Evolutionary conservation across 1,284 basidiomycete species (phyloP), one percentile per base, ranked within the genome.

Genomic region (Puccinia novopanici): DNA sequence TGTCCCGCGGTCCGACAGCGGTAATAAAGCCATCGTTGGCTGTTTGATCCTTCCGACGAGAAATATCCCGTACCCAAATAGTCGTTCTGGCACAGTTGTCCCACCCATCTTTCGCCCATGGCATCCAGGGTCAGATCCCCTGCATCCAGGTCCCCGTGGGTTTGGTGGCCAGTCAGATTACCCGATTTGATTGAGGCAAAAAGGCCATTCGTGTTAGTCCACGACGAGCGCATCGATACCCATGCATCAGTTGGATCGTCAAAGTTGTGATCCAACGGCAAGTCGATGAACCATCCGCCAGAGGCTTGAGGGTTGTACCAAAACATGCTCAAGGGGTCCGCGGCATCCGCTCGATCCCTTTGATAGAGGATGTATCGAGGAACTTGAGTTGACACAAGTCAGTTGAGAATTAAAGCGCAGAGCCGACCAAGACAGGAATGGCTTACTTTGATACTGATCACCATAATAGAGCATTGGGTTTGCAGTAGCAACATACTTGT

Each of bases 51-150:
- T 83, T 85, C 85, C 37, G 68, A 67, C 80, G 81, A 77, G 50
- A 86, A 86, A 83, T 86, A 86, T 68, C 84, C 84, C 37, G 82
- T 82, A 6, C 84, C 89, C 54, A 89, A 87, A 86, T 98, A 98
- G 86, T 98, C 90, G 48, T 89, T 94, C 10, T 91, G 93, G 27
- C 96, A 96, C 71, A 95, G 90, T 85, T 99, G 96, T 82, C 97
- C 97, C 52, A 92, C 93, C 94, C 94, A 99, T 80, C 96, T 92
- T 67, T 92, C 91, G 81, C 95, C 96, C 84, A 98, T 88, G 22
- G 95, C 95, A 85, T 99, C 97, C 63, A 99, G 86, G 68, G 98
- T 94, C 85, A 98, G 98, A 87, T 95, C 93, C 83, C 95, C 95
- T 75, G 89, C 89, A 85, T 98, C 95, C 42, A 81, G 57, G 85